A percentile compares a stretch with the other conserved stretches of the same genome.
These are phyloP conservation scores for Flaveria bidentis DNA, from an alignment of 129 eudicot species.

Conservation along the genomic window DNA sequence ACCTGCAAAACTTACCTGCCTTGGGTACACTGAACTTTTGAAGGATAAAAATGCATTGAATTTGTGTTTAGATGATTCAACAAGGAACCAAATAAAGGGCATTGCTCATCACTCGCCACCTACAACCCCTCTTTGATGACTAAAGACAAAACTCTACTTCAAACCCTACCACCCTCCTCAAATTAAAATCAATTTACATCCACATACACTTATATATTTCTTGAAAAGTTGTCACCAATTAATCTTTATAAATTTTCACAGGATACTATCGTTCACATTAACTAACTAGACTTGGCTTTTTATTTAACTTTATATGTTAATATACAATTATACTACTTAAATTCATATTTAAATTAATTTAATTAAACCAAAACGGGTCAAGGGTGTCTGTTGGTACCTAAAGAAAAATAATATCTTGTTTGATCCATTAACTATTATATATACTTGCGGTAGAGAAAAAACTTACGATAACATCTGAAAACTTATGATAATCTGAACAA, in stretches of 20 bases:
- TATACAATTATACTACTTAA: background rate
- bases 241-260: background rate
- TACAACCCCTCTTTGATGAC: conserved; percentile 37
- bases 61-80: conserved; percentile 48
- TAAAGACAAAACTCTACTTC: conserved; percentile 44
- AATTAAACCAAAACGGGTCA: too few relatives aligned
- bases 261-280: background rate
- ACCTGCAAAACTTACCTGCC: conserved; percentile 55
- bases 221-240: background rate
- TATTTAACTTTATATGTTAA: background rate
- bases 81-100: conserved; percentile 41
- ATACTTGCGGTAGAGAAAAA: too few relatives aligned
- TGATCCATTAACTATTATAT: too few relatives aligned
- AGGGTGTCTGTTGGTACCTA: too few relatives aligned
- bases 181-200: conserved; percentile 20
- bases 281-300: background rate
- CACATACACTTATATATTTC: background rate
- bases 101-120: conserved; percentile 42
- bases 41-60: conserved; percentile 57
- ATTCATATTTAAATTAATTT: background rate
- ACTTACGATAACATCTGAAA: too few relatives aligned
- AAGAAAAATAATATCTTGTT: too few relatives aligned
- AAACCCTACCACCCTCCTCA: conserved; percentile 34
- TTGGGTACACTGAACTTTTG: conserved; percentile 63
- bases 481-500: too few relatives aligned